phyloP scores from a whole-genome alignment of 805 yeast species.

The Ogataea parapolymorpha region DNA sequence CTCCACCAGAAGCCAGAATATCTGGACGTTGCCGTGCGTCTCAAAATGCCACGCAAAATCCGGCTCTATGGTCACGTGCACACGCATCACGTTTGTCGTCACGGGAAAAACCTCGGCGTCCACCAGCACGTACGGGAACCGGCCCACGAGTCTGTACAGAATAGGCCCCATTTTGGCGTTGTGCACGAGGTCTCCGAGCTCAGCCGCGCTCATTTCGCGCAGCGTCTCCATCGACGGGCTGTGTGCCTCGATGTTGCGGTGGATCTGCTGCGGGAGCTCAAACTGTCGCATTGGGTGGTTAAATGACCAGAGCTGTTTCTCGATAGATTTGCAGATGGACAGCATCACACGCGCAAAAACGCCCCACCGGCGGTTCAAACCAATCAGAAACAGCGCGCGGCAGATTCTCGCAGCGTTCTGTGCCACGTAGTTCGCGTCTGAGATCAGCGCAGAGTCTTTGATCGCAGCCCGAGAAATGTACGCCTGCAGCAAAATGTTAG shows the following conservation, averaged over 20 bases:
- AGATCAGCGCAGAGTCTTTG: slow-evolving; percentile 74
- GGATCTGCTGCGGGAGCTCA: slow-evolving; percentile 65
- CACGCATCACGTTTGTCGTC: slow-evolving; percentile 79
- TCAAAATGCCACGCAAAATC: slow-evolving; percentile 84
- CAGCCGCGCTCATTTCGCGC: slow-evolving; percentile 68
- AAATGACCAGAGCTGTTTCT: slow-evolving; percentile 81
- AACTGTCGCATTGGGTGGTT: slow-evolving; percentile 90
- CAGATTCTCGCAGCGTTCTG: slow-evolving; percentile 93
- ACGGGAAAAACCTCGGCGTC: slow-evolving; percentile 87
- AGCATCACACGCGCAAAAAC: slow-evolving; percentile 67
- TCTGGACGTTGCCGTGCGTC: slow-evolving; percentile 78
- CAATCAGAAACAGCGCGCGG: slow-evolving; percentile 83
- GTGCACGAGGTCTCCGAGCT: slow-evolving; percentile 87
- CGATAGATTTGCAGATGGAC: slow-evolving; percentile 82
- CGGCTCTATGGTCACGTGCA: slow-evolving; percentile 66
- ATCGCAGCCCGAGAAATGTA: slow-evolving; percentile 73
- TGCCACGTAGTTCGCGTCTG: slow-evolving; percentile 91
- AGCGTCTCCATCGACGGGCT: slow-evolving; percentile 68
- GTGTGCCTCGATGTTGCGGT: slow-evolving; percentile 58
- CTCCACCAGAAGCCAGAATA: slow-evolving; percentile 92
- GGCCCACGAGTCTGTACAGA: slow-evolving; percentile 55
- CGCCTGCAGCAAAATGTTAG: slow-evolving; percentile 83
- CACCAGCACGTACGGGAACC: slow-evolving; percentile 73
- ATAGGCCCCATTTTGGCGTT: slow-evolving; percentile 69
- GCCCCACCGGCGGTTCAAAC: slow-evolving; percentile 92